Evolutionary conservation across 345 rosid species (phyloP), one percentile per base, ranked within the genome.

Genomic region (Erucastrum elatum): DNA sequence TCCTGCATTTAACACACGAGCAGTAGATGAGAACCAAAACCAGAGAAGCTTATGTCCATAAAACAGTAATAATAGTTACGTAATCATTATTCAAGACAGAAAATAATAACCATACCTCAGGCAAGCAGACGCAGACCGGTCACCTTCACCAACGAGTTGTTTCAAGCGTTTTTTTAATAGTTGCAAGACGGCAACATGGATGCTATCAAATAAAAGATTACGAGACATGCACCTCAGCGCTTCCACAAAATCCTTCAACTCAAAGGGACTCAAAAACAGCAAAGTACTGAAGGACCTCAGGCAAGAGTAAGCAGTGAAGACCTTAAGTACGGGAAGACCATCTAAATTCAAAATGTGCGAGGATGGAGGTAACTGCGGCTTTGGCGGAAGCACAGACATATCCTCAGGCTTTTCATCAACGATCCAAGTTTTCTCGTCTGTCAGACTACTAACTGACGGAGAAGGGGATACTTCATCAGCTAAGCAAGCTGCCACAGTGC

Each of bases 251-350:
- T 90, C 98, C 82, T 87, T 91, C 88, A 93, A 80, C 86, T 87
- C 91, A 84, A 95, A 95, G 65, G 99, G 99, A 69, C 99, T 93
- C 85, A 93, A 84, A 81, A 89, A 93, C 77, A 95, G 82, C 59
- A 91, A 78, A 33, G 87, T 85, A 74, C 98, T 91, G 84, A 95
- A 95, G 83, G 97, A 91, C 75, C 98, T 90, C 85, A 95, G 83
- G 80, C 84, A 95, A 34, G 99, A 87, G 85, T 90, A 93, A 64
- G 89, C 81, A 61, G 92, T 85, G 82, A 95, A 95, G 62, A 88
- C 75, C 64, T 90, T 90, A 61, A 91, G 85, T 49, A 85, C 70
- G 26, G 85, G 83, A 81, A 86, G 77, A 74, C 94, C 96, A 60
- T 82, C 92, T 83, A 93, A 81, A 83, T 87, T 84, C 78, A 90